Evolutionary conservation across 495 filamentous ascomycete genomes (phyloP), one percentile per base, ranked within the genome.

Genomic region (Podospora tetraspora): DNA sequence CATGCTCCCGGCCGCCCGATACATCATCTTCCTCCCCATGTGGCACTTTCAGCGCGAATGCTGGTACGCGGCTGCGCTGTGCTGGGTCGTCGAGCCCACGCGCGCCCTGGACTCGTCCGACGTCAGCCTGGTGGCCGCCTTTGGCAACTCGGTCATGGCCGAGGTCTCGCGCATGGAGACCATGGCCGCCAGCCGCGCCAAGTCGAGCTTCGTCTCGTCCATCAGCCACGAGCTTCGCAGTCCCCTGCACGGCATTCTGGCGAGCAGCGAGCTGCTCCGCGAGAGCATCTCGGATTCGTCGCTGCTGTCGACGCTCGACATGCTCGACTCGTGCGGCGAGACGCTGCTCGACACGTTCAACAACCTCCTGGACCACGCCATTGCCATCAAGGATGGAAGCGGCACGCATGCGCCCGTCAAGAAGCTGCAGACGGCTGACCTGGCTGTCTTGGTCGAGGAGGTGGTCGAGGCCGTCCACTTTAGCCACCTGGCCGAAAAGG

Each of bases 161-260:
- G 86, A 89, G 68, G 82, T 89, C 0, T 81, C 83, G 0, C 83
- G 85, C 27, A 69, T 88, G 5, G 79, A 81, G 32, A 77, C 81
- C 9, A 62, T 80, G 34, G 76, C 76, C 5, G 77, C 78, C 13
- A 77, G 76, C 63, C 79, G 79, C 59, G 81, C 84, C 27, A 92
- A 93, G 70, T 84, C 86, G 2, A 89, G 90, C 66, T 88, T 92
- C 65, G 87, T 93, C 32, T 87, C 87, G 0, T 90, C 87, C 12
- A 84, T 93, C 27, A 90, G 87, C 32, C 92, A 96, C 73, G 92
- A 96, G 73, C 80, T 95, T 19, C 84, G 92, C 6, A 91, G 87
- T 21, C 92, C 92, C 1, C 77, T 96, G 8, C 90, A 93, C 70
- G 91, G 91, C 0, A 91, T 93, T 59, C 74, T 93, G 3, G 89